These are phyloP conservation scores for Hyphopichia pseudoburtonii DNA, from an alignment of 1,139 yeast species.

Conservation along the genomic window DNA sequence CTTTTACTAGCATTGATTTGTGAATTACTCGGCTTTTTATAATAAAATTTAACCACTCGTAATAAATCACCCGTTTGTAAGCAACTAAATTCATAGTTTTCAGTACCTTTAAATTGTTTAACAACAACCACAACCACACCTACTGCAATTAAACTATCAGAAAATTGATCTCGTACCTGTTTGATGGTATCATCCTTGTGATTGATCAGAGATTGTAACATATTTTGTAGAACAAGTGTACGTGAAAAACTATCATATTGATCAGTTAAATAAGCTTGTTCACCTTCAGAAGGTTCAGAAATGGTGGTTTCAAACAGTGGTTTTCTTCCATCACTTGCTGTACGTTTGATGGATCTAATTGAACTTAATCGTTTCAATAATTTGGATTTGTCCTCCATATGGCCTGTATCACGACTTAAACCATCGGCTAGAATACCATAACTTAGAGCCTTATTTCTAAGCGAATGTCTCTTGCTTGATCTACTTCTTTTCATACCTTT, in stretches of 20 bases:
- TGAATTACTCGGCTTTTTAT: constrained; percentile 10
- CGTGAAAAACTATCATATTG: constrained; percentile 27
- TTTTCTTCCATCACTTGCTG: neutral
- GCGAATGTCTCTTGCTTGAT: too few species aligned
- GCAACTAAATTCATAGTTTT: constrained; percentile 21
- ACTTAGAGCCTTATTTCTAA: too few species aligned
- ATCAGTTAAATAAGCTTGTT: constrained; percentile 12
- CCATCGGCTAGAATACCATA: neutral
- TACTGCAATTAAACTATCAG: constrained; percentile 23
- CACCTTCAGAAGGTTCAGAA: neutral
- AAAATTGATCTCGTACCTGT: constrained; percentile 31
- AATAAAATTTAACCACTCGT: constrained; percentile 28
- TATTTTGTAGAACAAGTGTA: constrained; percentile 28
- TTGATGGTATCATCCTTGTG: constrained; percentile 15
- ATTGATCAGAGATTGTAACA: constrained; percentile 18
- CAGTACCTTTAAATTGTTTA: constrained; percentile 26
- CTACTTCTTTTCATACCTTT: too few species aligned
- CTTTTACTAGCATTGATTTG: neutral
- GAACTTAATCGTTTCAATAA: neutral
- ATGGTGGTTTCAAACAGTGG: neutral
- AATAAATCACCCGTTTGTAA: constrained; percentile 37
- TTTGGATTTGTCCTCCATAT: neutral
- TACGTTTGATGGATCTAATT: neutral
- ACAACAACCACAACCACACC: constrained; percentile 42
- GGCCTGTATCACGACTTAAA: neutral